Conservation (phyloP, 345 rosid species). For the Syzygium jambos region DNA sequence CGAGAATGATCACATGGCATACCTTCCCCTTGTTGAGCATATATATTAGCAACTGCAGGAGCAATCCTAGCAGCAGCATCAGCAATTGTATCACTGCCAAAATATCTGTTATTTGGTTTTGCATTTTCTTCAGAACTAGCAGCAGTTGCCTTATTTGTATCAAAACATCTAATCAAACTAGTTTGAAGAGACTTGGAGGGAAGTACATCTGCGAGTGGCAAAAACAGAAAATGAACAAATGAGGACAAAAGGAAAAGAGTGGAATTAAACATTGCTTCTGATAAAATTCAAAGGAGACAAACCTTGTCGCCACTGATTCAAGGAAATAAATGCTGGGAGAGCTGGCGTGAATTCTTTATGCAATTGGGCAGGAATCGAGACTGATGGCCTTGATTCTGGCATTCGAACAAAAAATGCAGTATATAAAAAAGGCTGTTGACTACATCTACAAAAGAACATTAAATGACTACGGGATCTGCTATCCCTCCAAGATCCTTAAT, state of each 20-base stretch:
- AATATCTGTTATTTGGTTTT: background rate
- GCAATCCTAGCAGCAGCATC: background rate
- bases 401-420: background rate
- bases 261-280: background rate
- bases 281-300: background rate
- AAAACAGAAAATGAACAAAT: background rate
- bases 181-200: background rate
- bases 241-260: background rate
- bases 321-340: background rate
- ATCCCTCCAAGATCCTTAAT: background rate
- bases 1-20: background rate
- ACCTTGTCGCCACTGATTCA: background rate
- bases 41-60: background rate
- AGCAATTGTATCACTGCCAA: background rate
- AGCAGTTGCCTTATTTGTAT: background rate
- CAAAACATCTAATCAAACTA: background rate
- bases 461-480: background rate
- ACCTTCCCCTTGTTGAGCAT: background rate
- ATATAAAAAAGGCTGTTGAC: background rate
- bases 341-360: background rate
- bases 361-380: background rate
- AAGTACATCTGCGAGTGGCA: background rate
- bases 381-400: background rate
- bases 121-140: background rate
- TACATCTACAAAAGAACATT: background rate